These are phyloP conservation scores for Paraconiothyrium brasiliense DNA, from an alignment of 2,329 filamentous ascomycete genomes.

Conservation along the genomic window DNA sequence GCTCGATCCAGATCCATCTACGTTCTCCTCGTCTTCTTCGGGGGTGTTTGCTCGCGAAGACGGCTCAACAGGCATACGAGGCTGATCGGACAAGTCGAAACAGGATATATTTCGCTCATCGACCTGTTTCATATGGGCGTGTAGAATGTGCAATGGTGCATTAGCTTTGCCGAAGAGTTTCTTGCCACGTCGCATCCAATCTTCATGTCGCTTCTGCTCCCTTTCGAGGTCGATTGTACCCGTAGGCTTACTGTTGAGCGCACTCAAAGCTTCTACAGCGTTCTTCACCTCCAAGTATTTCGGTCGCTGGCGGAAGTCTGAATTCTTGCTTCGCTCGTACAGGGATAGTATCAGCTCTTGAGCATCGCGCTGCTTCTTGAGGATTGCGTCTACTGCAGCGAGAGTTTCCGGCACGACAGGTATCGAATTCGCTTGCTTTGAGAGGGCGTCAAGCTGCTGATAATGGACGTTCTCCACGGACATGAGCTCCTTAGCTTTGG, in stretches of 20 bases:
- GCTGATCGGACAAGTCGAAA: conserved; percentile 90
- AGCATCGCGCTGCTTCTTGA: conserved; percentile 95
- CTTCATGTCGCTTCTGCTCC: conserved; percentile 92
- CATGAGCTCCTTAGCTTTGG: conserved; percentile 91
- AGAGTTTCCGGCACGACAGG: conserved; percentile 86
- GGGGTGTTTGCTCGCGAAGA: conserved; percentile 83
- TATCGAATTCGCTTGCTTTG: conserved; percentile 79
- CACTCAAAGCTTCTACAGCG: conserved; percentile 84
- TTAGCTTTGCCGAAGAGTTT: conserved; percentile 98
- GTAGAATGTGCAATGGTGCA: conserved; percentile 93
- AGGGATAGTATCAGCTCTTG: conserved; percentile 87
- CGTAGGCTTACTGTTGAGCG: conserved; percentile 89
- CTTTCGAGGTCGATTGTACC: conserved; percentile 94
- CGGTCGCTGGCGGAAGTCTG: conserved; percentile 80
- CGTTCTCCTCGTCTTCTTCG: conserved; percentile 54
- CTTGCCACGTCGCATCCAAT: conserved; percentile 99
- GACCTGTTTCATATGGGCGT: conserved; percentile 93
- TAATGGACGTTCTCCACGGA: conserved; percentile 92
- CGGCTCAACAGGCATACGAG: conserved; percentile 88
- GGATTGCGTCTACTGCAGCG: conserved; percentile 83
- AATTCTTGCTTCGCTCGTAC: conserved; percentile 78
- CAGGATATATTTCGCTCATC: conserved; percentile 88
- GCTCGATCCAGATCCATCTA: conserved; percentile 59
- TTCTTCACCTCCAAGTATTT: conserved; percentile 91
- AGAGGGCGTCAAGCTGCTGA: conserved; percentile 90